These are phyloP conservation scores for Pseudozyma thailandica DNA, from an alignment of 1,284 basidiomycete genomes.

Conservation along the genomic window DNA sequence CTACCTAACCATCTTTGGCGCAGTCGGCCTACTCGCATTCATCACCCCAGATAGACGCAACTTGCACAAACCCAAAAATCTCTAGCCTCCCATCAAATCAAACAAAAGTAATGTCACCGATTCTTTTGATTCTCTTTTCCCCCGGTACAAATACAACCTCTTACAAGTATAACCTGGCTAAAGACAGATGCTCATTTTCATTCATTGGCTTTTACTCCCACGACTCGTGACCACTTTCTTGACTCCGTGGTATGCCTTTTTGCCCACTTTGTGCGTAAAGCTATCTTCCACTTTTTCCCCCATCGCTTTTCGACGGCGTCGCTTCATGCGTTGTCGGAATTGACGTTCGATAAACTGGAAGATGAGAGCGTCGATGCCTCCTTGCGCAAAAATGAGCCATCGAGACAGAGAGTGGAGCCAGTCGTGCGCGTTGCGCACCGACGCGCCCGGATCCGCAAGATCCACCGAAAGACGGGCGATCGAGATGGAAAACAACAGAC, in stretches of 20 bases:
- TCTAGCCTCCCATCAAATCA: not conserved
- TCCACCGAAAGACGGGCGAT: constrained; percentile 53
- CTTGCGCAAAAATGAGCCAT: constrained; percentile 63
- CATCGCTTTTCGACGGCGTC: constrained; percentile 46
- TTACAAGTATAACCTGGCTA: too few relatives aligned
- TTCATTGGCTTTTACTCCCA: too few relatives aligned
- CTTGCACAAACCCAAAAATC: not conserved
- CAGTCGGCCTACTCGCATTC: constrained; percentile 32
- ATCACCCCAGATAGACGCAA: constrained; percentile 23
- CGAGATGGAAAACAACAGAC: constrained; percentile 55
- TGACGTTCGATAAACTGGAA: constrained; percentile 61
- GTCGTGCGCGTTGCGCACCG: constrained; percentile 28
- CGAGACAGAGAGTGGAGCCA: constrained; percentile 44
- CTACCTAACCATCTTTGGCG: constrained; percentile 39
- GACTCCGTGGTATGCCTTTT: constrained; percentile 1
- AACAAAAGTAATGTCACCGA: too few relatives aligned
- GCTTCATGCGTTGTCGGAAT: constrained; percentile 56
- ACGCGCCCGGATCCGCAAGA: constrained; percentile 27
- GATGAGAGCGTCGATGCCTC: constrained; percentile 58
- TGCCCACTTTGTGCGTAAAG: constrained; percentile 18
- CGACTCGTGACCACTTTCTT: too few relatives aligned
- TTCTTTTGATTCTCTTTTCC: too few relatives aligned
- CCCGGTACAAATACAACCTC: constrained; percentile 3
- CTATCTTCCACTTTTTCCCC: constrained; percentile 46
- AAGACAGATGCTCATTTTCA: too few relatives aligned